Evolutionary conservation across 805 yeast genomes (phyloP).

Genomic region (Starmerella floricola): DNA sequence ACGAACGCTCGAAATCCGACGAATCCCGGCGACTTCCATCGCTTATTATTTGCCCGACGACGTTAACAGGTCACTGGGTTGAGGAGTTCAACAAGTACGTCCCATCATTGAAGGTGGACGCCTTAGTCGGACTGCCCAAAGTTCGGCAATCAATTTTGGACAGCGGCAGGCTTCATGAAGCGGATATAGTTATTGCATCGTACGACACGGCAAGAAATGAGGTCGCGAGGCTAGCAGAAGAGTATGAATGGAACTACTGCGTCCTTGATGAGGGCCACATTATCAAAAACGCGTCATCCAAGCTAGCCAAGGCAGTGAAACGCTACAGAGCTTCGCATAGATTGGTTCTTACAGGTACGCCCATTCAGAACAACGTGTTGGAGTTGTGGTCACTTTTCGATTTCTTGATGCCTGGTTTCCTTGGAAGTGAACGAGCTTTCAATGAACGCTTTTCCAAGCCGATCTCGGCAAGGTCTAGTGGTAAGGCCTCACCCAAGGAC

Average conservation of each 20-base stretch:
- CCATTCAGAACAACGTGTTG: slow-evolving; percentile 91
- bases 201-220: slow-evolving; percentile 96
- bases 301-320: slow-evolving; percentile 80
- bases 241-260: slow-evolving; percentile 72
- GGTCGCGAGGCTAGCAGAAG: slow-evolving; percentile 44
- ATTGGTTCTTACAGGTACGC: slow-evolving; percentile 87
- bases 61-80: slow-evolving; percentile 98
- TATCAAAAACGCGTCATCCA: slow-evolving; percentile 81
- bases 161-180: slow-evolving; percentile 32
- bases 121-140: slow-evolving; percentile 89
- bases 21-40: slow-evolving; percentile 73
- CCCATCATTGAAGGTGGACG: slow-evolving; percentile 68
- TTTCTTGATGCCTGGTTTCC: slow-evolving; percentile 95
- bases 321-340: slow-evolving; percentile 75
- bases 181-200: slow-evolving; percentile 86
- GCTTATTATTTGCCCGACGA: slow-evolving; percentile 87
- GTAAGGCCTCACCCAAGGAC: slow-evolving; percentile 71
- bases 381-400: slow-evolving; percentile 97
- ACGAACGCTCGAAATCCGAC: slow-evolving; percentile 41
- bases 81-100: slow-evolving; percentile 85
- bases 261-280: slow-evolving; percentile 97
- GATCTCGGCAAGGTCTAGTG: slow-evolving; percentile 83
- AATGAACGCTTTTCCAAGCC: slow-evolving; percentile 97
- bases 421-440: slow-evolving; percentile 88
- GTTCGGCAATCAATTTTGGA: slow-evolving; percentile 33